Evolutionary conservation across 2,329 filamentous ascomycete genomes (phyloP).

Genomic region (Sordariomycetes sp.): DNA sequence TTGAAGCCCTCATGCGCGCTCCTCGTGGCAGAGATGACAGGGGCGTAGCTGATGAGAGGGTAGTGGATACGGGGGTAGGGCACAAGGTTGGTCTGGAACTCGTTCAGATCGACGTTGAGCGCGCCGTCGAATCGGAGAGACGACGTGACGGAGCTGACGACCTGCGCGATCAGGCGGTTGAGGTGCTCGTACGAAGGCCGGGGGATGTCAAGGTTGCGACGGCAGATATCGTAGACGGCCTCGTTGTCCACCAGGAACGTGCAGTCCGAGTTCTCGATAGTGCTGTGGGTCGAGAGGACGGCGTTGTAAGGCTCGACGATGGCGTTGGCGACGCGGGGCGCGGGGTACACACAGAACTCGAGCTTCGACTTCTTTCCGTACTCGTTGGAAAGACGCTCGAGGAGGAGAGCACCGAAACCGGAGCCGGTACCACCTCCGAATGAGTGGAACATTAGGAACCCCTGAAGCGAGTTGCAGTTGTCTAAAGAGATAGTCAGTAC

Average conservation of each 20-base stretch:
- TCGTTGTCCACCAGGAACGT: constrained; percentile 68
- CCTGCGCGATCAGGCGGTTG: constrained; percentile 61
- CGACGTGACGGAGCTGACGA: constrained; percentile 62
- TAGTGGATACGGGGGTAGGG: constrained; percentile 65
- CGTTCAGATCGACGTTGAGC: constrained; percentile 62
- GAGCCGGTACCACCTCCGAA: constrained; percentile 63
- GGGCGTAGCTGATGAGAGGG: constrained; percentile 59
- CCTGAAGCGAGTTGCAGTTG: constrained; percentile 61
- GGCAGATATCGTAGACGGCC: constrained; percentile 64
- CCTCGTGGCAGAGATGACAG: constrained; percentile 59
- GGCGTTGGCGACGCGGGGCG: constrained; percentile 55
- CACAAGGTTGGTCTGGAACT: constrained; percentile 67
- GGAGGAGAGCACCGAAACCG: constrained; percentile 57
- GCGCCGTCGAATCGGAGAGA: constrained; percentile 60
- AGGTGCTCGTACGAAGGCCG: constrained; percentile 59
- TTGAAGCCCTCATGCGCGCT: constrained; percentile 82
- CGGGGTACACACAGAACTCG: constrained; percentile 60
- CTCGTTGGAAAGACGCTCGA: constrained; percentile 60
- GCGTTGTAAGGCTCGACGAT: constrained; percentile 66
- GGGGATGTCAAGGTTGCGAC: constrained; percentile 56
- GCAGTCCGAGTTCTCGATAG: constrained; percentile 66
- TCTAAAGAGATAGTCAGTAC: constrained; percentile 24
- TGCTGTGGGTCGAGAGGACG: constrained; percentile 61
- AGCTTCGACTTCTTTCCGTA: constrained; percentile 70
- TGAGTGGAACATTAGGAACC: constrained; percentile 64